Conservation (phyloP, 148 eudicot genomes). For the Tetragonia tetragonoides region DNA sequence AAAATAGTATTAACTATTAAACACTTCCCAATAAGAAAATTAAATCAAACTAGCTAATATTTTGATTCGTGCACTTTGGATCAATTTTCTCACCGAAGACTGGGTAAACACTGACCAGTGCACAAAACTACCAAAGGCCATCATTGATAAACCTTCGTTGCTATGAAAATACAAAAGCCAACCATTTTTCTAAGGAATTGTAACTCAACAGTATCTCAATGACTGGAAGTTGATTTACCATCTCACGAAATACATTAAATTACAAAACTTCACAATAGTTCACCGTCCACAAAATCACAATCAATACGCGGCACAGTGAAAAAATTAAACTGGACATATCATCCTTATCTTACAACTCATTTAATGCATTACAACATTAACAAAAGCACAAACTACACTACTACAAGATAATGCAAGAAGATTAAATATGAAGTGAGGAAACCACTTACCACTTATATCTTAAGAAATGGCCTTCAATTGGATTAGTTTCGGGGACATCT, state of each 20-base stretch:
- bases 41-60: background rate
- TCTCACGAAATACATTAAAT: background rate
- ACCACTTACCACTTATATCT: slow-evolving; percentile 74
- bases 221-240: background rate
- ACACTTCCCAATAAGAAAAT: no score
- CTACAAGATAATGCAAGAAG: background rate
- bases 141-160: no score
- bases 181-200: background rate
- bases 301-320: background rate
- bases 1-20: no score
- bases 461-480: slow-evolving; percentile 78
- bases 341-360: background rate
- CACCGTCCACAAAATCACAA: background rate
- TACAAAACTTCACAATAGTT: background rate
- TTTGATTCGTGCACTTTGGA: background rate
- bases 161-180: background rate
- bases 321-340: no score
- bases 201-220: background rate
- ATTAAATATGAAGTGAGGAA: background rate
- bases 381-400: background rate
- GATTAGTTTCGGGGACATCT: slow-evolving; percentile 73
- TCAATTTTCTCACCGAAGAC: background rate
- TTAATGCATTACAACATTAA: background rate
- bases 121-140: no score
- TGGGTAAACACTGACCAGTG: background rate